Evolutionary conservation across 805 yeast species (phyloP).

Genomic region (Schizosaccharomyces lindneri): DNA sequence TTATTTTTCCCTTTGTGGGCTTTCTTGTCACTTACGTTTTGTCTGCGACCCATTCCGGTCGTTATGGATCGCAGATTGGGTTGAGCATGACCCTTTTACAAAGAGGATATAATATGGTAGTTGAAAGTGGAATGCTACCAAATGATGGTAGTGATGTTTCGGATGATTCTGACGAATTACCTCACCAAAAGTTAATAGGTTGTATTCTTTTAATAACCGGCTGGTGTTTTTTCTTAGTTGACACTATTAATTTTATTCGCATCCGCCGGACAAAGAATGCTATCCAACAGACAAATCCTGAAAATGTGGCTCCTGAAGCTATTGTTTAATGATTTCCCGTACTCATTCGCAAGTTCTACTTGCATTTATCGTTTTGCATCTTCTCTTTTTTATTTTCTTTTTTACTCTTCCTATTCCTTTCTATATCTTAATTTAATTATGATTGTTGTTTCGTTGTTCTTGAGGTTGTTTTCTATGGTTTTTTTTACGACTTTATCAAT

Average conservation of each 20-base stretch:
- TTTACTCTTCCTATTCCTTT: no score
- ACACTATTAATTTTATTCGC: constrained; percentile 43
- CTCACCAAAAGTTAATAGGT: neutral
- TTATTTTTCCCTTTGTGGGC: constrained; percentile 86
- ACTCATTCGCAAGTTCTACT: no score
- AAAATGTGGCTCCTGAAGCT: neutral
- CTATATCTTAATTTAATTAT: no score
- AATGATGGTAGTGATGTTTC: neutral
- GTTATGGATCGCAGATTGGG: constrained; percentile 83
- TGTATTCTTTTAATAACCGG: constrained; percentile 41
- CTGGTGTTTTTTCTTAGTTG: constrained; percentile 32
- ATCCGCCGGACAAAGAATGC: constrained; percentile 55
- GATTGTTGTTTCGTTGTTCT: no score
- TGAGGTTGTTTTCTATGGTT: no score
- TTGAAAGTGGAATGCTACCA: neutral
- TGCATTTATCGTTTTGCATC: no score
- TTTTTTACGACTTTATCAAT: no score
- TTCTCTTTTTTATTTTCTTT: no score
- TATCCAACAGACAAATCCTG: constrained; percentile 17
- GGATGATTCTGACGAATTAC: neutral
- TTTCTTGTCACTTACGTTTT: constrained; percentile 69
- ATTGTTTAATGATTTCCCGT: neutral
- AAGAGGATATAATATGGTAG: constrained; percentile 23
- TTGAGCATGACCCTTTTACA: constrained; percentile 62
- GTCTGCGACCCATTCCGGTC: constrained; percentile 93